A percentile compares a stretch with the other conserved stretches of the same genome.
phyloP scores from a whole-genome alignment of 2,329 filamentous ascomycete species.

The Penicillium crustosum region DNA sequence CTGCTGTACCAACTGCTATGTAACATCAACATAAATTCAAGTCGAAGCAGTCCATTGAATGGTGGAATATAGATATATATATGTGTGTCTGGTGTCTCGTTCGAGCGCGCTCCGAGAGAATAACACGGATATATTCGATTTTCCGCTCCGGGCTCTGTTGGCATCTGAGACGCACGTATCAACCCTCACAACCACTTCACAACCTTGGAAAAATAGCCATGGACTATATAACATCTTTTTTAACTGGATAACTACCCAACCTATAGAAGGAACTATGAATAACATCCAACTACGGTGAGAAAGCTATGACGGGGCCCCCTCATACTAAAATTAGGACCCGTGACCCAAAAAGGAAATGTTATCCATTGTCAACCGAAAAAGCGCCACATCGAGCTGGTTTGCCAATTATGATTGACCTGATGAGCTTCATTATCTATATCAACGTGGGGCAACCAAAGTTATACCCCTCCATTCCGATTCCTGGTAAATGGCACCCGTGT shows the following conservation, averaged over 20 bases:
- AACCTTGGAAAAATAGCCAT: background rate
- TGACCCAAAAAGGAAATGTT: constrained; percentile 6
- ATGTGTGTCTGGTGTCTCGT: background rate
- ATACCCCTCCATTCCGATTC: background rate
- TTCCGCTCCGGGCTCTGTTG: background rate
- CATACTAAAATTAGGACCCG: background rate
- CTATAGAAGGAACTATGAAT: background rate
- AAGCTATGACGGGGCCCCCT: background rate
- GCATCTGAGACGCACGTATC: background rate
- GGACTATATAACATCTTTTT: background rate
- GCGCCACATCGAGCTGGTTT: background rate
- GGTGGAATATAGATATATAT: background rate
- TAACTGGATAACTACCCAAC: background rate
- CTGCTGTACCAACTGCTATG: background rate
- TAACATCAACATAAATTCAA: background rate
- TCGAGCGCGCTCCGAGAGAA: background rate
- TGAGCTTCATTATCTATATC: background rate
- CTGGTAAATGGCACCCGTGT: background rate
- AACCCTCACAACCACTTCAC: too few relatives aligned
- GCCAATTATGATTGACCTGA: background rate
- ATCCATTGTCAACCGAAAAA: background rate
- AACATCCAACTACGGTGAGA: background rate
- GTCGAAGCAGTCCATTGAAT: background rate
- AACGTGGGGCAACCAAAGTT: background rate
- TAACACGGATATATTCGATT: background rate